phyloP scores from a whole-genome alignment of 495 filamentous ascomycete species.

The Penicillium roqueforti region DNA sequence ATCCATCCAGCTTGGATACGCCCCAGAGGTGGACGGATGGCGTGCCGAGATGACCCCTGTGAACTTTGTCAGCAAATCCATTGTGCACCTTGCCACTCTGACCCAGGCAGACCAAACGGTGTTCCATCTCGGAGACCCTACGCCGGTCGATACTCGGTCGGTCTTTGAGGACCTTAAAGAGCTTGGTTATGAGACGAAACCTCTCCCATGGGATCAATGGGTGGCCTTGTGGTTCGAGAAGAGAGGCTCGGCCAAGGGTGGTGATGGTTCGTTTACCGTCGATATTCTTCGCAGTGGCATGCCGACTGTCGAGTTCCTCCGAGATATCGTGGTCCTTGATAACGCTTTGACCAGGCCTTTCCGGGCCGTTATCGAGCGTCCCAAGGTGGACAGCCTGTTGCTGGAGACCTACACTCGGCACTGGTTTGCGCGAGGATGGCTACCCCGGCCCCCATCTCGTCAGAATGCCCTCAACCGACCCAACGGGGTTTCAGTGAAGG shows the following conservation, averaged over 20 bases:
- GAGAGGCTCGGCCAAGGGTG: constrained; percentile 51
- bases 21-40: constrained; percentile 62
- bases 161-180: constrained; percentile 54
- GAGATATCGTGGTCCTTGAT: constrained; percentile 56
- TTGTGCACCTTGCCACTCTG: constrained; percentile 55
- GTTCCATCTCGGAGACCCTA: constrained; percentile 65
- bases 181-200: constrained; percentile 61
- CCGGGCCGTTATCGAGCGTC: constrained; percentile 52
- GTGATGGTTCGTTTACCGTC: constrained; percentile 55
- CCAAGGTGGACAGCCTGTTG: constrained; percentile 55
- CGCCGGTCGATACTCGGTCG: constrained; percentile 50
- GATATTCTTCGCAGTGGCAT: constrained; percentile 55
- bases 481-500: constrained; percentile 34
- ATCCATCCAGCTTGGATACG: constrained; percentile 58
- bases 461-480: constrained; percentile 34
- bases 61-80: constrained; percentile 63
- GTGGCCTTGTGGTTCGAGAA: constrained; percentile 57
- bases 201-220: constrained; percentile 59
- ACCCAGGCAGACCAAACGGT: constrained; percentile 49
- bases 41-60: constrained; percentile 69
- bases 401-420: constrained; percentile 64
- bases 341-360: constrained; percentile 54
- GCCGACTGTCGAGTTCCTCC: constrained; percentile 59
- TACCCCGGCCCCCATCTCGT: constrained; percentile 49
- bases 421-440: constrained; percentile 67